Conservation (phyloP, 805 yeast genomes). For the Pichia nakasei region DNA sequence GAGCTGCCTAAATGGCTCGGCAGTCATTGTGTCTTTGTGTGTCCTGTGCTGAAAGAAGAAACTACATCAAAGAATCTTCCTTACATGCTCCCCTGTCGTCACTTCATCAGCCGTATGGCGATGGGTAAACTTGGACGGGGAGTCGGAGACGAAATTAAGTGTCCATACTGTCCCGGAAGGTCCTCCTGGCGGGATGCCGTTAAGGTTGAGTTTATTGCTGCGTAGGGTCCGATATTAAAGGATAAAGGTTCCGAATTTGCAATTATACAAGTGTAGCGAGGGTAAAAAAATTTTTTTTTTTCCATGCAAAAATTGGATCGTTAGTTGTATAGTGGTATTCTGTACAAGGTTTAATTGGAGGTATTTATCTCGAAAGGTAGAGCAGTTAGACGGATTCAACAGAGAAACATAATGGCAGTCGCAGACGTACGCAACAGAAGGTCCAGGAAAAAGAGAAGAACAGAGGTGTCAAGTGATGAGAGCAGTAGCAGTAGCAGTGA, state of each 20-base stretch:
- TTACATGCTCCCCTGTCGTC: constrained; percentile 30
- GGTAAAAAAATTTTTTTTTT: no score
- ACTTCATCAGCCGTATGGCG: constrained; percentile 49
- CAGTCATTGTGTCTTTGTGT: constrained; percentile 43
- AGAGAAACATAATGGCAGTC: background rate
- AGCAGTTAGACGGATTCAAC: no score
- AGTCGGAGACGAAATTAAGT: constrained; percentile 33
- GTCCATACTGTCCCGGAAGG: constrained; percentile 63
- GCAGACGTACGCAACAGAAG: constrained; percentile 24
- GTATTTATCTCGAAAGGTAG: no score
- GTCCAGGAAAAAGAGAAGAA: constrained; percentile 74
- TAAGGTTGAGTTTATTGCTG: constrained; percentile 3
- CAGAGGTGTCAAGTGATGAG: constrained; percentile 44
- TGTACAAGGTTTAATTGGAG: no score
- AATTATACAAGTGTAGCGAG: no score
- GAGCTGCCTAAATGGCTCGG: constrained; percentile 9
- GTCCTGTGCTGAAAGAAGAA: constrained; percentile 61
- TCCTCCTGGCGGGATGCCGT: constrained; percentile 16
- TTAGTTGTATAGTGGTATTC: no score
- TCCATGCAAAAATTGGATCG: no score
- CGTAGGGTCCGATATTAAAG: no score
- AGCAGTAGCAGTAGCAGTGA: constrained; percentile 20
- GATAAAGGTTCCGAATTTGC: no score
- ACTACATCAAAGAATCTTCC: constrained; percentile 53
- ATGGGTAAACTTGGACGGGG: constrained; percentile 36